A percentile compares a stretch with the other conserved stretches of the same genome.
These are phyloP conservation scores for Phytophthora sansomeana DNA, from an alignment of 352 stramenopile species.

Conservation along the genomic window DNA sequence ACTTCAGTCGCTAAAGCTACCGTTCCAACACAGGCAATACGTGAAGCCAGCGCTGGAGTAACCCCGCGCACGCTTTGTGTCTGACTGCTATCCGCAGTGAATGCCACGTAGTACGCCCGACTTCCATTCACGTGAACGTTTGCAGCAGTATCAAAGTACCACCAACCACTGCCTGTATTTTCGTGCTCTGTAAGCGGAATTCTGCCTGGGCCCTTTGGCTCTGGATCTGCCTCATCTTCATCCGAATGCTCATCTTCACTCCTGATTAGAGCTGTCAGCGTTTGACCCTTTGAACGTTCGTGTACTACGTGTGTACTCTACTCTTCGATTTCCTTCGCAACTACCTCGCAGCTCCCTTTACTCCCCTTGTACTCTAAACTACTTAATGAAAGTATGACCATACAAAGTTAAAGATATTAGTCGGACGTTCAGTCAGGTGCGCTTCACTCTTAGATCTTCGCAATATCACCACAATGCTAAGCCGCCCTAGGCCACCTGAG, in stretches of 20 bases:
- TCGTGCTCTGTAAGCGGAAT: too few species aligned
- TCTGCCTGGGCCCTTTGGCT: too few species aligned
- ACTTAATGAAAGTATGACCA: background rate
- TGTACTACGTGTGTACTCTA: background rate
- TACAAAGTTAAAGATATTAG: too few species aligned
- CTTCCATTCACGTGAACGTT: conserved; percentile 4
- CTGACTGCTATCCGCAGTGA: background rate
- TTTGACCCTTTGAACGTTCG: background rate
- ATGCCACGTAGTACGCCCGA: background rate
- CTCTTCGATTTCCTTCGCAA: background rate
- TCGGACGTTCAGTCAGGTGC: too few species aligned
- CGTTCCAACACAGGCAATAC: conserved; percentile 6
- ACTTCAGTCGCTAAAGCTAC: conserved; percentile 6
- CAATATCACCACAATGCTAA: background rate
- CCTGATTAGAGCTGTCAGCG: background rate
- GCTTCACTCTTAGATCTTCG: too few species aligned
- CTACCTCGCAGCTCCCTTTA: background rate
- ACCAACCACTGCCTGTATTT: conserved; percentile 7
- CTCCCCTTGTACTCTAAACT: background rate
- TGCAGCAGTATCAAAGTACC: conserved; percentile 13
- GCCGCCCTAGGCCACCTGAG: background rate
- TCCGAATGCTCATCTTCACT: too few species aligned
- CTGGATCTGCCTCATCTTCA: too few species aligned
- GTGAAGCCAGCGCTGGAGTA: conserved; percentile 1
- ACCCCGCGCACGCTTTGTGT: background rate